Conservation (phyloP, 371 early-diverging fungal species). For the Apophysomyces variabilis region DNA sequence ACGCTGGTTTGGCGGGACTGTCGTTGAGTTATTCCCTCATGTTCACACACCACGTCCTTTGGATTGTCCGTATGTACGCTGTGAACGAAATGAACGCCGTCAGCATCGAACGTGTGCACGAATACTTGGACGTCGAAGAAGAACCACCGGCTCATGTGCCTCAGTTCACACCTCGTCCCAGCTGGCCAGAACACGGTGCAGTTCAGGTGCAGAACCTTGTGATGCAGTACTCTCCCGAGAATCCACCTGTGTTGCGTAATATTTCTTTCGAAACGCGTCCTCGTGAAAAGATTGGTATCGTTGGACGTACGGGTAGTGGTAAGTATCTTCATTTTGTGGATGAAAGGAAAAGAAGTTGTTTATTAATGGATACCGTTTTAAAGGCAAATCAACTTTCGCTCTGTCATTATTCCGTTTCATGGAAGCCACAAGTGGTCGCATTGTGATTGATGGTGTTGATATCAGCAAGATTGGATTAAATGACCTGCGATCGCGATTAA, state of each 20-base stretch:
- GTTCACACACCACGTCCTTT: conserved; percentile 26
- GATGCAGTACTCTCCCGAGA: conserved; percentile 44
- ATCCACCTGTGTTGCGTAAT: conserved; percentile 48
- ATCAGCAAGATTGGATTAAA: conserved; percentile 65
- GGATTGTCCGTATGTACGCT: conserved; percentile 37
- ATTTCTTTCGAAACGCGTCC: conserved; percentile 44
- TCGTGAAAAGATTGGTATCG: conserved; percentile 57
- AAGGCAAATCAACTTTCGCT: conserved; percentile 75
- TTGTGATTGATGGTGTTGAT: conserved; percentile 71
- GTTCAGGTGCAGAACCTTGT: conserved; percentile 43
- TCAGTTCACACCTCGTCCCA: conserved; percentile 52
- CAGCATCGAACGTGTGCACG: conserved; percentile 66
- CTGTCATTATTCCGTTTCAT: conserved; percentile 74
- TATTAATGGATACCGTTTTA: neutral
- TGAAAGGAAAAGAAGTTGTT: neutral
- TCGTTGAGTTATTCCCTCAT: conserved; percentile 27
- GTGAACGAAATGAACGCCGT: conserved; percentile 51
- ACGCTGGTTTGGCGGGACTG: conserved; percentile 53
- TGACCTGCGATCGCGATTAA: conserved; percentile 66
- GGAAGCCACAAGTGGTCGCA: conserved; percentile 65
- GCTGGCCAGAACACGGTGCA: conserved; percentile 58
- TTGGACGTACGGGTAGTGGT: conserved; percentile 73
- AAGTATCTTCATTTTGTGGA: neutral
- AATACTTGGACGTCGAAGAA: conserved; percentile 62
- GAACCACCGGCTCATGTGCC: conserved; percentile 63